Evolutionary conservation across 441 rosid species (phyloP).

Genomic region (Pelargonium fulgidum): DNA sequence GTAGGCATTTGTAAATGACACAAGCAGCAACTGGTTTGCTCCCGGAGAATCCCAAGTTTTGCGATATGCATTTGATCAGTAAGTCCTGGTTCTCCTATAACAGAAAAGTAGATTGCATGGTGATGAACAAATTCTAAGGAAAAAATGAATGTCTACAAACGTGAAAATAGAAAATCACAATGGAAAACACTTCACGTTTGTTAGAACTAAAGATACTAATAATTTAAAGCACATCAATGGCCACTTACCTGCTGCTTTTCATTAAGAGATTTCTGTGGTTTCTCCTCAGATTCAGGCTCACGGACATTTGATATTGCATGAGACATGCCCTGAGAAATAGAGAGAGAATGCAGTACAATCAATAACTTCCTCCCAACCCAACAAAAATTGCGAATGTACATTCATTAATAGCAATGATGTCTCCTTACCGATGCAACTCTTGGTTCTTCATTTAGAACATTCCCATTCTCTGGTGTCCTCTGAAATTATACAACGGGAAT

Average conservation of each 20-base stretch:
- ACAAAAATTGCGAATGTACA: constrained; percentile 5
- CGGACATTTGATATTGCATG: constrained; percentile 48
- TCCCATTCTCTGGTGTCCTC: constrained; percentile 92
- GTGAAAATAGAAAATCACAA: constrained; percentile 14
- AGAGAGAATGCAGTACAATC: constrained; percentile 19
- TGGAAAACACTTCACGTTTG: constrained; percentile 2
- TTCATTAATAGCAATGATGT: constrained; percentile 8
- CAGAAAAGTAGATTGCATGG: constrained; percentile 17
- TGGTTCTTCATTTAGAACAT: constrained; percentile 61
- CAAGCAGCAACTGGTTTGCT: constrained; percentile 97
- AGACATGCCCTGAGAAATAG: constrained; percentile 46
- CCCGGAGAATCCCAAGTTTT: constrained; percentile 87
- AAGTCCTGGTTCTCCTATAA: constrained; percentile 96
- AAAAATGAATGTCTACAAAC: constrained; percentile 7
- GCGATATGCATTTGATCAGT: constrained; percentile 81
- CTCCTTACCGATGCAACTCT: constrained; percentile 56
- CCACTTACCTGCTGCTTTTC: constrained; percentile 91
- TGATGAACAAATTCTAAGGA: constrained; percentile 18
- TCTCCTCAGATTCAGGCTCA: constrained; percentile 94
- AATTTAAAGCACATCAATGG: constrained; percentile 8
- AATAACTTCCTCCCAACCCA: constrained; percentile 15
- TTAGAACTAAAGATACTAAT: constrained; percentile 9
- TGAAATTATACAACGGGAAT: constrained; percentile 32
- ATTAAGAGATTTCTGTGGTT: constrained; percentile 89
- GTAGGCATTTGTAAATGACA: constrained; percentile 90